phyloP scores from a whole-genome alignment of 2,329 filamentous ascomycete genomes.

The Microcyclosporella mali region DNA sequence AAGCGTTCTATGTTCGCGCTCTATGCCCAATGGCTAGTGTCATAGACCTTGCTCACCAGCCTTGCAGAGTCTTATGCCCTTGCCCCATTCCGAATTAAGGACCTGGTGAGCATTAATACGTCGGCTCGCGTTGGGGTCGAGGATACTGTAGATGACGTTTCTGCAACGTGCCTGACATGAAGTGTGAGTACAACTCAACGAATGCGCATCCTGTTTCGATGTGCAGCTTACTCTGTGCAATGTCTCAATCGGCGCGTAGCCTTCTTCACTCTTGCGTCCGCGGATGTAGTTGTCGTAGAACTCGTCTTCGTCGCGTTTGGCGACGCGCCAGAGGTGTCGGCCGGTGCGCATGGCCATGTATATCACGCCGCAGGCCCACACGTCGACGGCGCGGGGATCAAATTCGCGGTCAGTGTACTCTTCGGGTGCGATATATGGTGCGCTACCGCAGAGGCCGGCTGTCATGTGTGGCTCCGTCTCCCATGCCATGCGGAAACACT shows the following conservation, averaged over 20 bases:
- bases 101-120: slow-evolving; percentile 95
- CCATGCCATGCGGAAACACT: slow-evolving; percentile 99
- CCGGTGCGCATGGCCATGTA: slow-evolving; percentile 99
- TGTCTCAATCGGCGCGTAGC: slow-evolving; percentile 93
- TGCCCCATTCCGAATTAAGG: slow-evolving; percentile 96
- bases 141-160: slow-evolving; percentile 97
- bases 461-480: slow-evolving; percentile 98
- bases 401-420: slow-evolving; percentile 95
- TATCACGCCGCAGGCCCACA: slow-evolving; percentile 97
- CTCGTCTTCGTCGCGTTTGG: slow-evolving; percentile 93
- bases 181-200: not conserved
- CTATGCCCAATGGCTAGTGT: slow-evolving; percentile 26
- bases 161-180: slow-evolving; percentile 77
- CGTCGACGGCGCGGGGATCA: slow-evolving; percentile 92
- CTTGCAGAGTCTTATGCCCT: slow-evolving; percentile 94
- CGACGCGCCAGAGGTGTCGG: slow-evolving; percentile 91
- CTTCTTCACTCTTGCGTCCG: slow-evolving; percentile 86
- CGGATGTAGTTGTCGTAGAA: slow-evolving; percentile 94
- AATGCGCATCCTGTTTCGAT: not conserved
- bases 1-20: slow-evolving; percentile 11
- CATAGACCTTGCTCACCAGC: slow-evolving; percentile 92
- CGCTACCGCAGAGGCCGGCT: slow-evolving; percentile 89
- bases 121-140: slow-evolving; percentile 86
- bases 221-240: slow-evolving; percentile 72
- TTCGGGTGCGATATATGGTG: slow-evolving; percentile 94